A percentile compares a stretch with the other conserved stretches of the same genome.
These are phyloP conservation scores for Globisporangium apiculatum DNA, from an alignment of 352 stramenopile species.

Conservation along the genomic window DNA sequence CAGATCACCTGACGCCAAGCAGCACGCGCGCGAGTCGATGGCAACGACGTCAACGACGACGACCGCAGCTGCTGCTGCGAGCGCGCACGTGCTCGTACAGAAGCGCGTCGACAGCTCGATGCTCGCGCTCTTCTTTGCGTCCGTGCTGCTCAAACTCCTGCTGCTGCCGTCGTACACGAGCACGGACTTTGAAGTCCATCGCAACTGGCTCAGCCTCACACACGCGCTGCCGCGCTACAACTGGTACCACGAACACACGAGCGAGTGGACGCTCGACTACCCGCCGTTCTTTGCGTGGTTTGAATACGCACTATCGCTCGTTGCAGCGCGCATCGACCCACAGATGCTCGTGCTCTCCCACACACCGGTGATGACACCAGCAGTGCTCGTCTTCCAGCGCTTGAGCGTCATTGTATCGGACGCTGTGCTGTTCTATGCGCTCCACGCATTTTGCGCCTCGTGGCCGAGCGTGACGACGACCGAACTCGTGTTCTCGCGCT, in stretches of 20 bases:
- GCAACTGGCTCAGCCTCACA: constrained; percentile 98
- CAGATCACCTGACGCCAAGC: neutral
- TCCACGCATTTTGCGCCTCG: constrained; percentile 70
- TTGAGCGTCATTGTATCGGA: constrained; percentile 90
- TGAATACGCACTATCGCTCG: constrained; percentile 85
- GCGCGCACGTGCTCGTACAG: constrained; percentile 6
- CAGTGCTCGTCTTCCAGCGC: constrained; percentile 88
- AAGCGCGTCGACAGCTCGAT: constrained; percentile 33
- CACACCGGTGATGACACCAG: constrained; percentile 44
- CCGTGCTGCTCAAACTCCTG: constrained; percentile 79
- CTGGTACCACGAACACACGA: constrained; percentile 96
- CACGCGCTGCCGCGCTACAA: constrained; percentile 68
- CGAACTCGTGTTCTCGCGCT: constrained; percentile 47
- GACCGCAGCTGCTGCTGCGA: neutral
- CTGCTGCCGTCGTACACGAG: constrained; percentile 91
- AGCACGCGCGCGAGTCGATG: no score
- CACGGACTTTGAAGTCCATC: constrained; percentile 98
- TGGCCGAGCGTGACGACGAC: constrained; percentile 77
- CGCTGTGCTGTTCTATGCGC: constrained; percentile 81
- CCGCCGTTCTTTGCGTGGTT: constrained; percentile 97
- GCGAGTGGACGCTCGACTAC: constrained; percentile 98
- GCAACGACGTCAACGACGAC: neutral
- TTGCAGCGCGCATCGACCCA: constrained; percentile 45
- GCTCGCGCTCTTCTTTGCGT: constrained; percentile 38
- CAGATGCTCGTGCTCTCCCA: constrained; percentile 60